These are phyloP conservation scores for Rhodomyrtus tomentosa DNA, from an alignment of 345 rosid genomes.

Conservation along the genomic window DNA sequence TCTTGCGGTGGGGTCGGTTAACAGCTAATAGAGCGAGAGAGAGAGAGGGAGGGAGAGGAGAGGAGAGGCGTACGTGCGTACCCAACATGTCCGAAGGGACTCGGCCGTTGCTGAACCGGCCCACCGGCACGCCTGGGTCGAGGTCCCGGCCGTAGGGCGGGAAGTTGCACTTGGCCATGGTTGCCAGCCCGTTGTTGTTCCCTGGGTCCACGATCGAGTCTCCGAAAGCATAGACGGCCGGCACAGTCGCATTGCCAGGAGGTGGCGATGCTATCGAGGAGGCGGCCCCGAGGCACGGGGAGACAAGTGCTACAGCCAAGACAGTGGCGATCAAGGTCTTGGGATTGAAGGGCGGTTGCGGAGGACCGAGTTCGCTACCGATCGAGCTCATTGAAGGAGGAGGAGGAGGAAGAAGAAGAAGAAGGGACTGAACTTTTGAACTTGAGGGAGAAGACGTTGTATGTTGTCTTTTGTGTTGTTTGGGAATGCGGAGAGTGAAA, in stretches of 20 bases:
- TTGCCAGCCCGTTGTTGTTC: conserved; percentile 32
- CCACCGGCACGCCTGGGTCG: conserved; percentile 30
- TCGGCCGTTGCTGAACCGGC: conserved; percentile 29
- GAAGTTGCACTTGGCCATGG: conserved; percentile 25
- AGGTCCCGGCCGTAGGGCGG: conserved; percentile 55
- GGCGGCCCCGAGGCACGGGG: background rate
- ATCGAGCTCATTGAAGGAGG: background rate
- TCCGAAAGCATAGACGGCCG: conserved; percentile 45
- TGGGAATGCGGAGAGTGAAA: background rate
- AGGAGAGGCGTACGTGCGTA: background rate
- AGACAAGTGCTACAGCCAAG: background rate
- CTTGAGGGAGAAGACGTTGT: background rate
- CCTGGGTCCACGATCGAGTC: conserved; percentile 63
- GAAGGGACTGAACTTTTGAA: background rate
- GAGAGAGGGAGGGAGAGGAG: background rate
- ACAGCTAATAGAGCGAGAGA: background rate
- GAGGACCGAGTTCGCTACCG: background rate
- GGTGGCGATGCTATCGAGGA: background rate
- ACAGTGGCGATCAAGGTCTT: background rate
- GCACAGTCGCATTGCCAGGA: background rate
- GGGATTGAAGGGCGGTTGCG: background rate
- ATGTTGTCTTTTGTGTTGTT: background rate
- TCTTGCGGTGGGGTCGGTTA: background rate
- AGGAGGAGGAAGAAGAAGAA: background rate
- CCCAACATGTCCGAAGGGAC: conserved; percentile 11